These are phyloP conservation scores for Sclerospora graminicola DNA, from an alignment of 352 stramenopile genomes.

Conservation along the genomic window DNA sequence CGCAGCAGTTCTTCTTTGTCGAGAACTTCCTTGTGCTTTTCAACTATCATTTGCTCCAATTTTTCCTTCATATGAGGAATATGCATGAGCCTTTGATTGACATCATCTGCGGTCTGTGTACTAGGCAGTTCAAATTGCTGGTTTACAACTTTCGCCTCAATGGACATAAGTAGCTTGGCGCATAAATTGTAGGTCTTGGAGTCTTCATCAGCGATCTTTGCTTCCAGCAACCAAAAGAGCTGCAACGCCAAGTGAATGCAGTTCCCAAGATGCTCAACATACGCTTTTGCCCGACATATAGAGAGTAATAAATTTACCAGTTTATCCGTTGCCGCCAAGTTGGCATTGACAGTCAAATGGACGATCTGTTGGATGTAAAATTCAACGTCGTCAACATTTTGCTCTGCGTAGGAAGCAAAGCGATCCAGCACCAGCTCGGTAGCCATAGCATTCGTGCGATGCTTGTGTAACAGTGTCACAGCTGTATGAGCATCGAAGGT, in stretches of 20 bases:
- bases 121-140: constrained; percentile 56
- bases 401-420: constrained; percentile 45
- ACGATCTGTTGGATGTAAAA: constrained; percentile 81
- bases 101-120: constrained; percentile 18
- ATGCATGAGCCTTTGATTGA: constrained; percentile 35
- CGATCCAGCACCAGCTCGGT: constrained; percentile 60
- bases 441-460: constrained; percentile 50
- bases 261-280: constrained; percentile 73
- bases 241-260: constrained; percentile 66
- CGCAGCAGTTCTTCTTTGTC: constrained; percentile 5
- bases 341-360: constrained; percentile 54
- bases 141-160: constrained; percentile 75
- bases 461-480: constrained; percentile 49
- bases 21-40: constrained; percentile 1
- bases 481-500: constrained; percentile 60
- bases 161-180: constrained; percentile 72
- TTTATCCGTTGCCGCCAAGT: constrained; percentile 53
- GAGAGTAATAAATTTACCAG: constrained; percentile 63
- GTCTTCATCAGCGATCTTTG: constrained; percentile 63
- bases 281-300: constrained; percentile 66
- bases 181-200: constrained; percentile 68
- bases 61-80: constrained; percentile 51
- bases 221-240: constrained; percentile 53
- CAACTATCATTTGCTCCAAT: constrained; percentile 21
- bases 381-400: constrained; percentile 69